phyloP scores from a whole-genome alignment of 1,284 basidiomycete species.

The Xanthoconium separans region DNA sequence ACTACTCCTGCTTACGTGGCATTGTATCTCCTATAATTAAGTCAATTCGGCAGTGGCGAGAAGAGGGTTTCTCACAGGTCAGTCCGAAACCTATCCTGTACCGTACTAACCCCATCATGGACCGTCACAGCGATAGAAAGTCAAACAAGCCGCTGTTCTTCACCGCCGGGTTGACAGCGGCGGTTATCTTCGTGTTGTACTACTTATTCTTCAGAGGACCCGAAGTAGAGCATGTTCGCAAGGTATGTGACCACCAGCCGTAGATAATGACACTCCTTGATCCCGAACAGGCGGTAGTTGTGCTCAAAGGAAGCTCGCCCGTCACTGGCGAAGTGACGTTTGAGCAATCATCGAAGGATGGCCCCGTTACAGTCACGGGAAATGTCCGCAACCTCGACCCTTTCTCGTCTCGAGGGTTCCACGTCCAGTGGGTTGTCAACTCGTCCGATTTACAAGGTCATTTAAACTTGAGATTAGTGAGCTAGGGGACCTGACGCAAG shows the following conservation, averaged over 20 bases:
- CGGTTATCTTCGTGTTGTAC: conserved; percentile 21
- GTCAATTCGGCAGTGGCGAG: too few relatives aligned
- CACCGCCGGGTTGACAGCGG: conserved; percentile 11
- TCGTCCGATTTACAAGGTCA: not conserved
- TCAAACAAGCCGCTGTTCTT: conserved; percentile 22
- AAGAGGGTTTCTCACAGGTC: not conserved
- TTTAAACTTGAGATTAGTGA: conserved; percentile 42
- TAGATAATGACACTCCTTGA: not conserved
- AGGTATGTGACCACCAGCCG: conserved; percentile 14
- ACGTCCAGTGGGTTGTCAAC: conserved; percentile 64
- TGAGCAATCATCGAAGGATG: conserved; percentile 51
- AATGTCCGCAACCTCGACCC: conserved; percentile 61
- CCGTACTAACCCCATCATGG: conserved; percentile 16
- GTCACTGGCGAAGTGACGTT: conserved; percentile 68
- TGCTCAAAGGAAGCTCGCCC: conserved; percentile 60
- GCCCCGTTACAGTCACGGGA: conserved; percentile 62
- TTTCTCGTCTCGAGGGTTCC: conserved; percentile 67
- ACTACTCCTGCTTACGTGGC: not conserved
- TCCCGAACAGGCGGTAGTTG: conserved; percentile 52
- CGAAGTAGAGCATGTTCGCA: conserved; percentile 16
- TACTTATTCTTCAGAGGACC: conserved; percentile 18
- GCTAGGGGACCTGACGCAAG: conserved; percentile 64
- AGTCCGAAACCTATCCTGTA: not conserved
- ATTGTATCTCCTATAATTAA: too few relatives aligned
- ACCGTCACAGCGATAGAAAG: conserved; percentile 18